Evolutionary conservation across 345 rosid species (phyloP).

Genomic region (Raphanus sativus): DNA sequence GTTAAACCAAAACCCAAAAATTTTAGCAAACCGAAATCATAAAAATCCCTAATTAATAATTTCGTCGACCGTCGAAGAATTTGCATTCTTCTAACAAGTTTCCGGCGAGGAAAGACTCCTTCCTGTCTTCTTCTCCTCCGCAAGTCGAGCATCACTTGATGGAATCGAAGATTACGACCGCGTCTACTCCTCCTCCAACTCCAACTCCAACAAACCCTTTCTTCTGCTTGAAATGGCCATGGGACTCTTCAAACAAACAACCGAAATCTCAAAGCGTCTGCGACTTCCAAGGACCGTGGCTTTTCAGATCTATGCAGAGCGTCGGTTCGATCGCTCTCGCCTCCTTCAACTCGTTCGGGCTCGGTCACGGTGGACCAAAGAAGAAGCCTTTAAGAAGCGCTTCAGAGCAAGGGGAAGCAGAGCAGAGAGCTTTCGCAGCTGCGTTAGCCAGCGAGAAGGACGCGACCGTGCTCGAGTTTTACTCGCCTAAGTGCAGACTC

Average conservation of each 20-base stretch:
- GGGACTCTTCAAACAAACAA: conserved; percentile 51
- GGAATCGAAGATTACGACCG: conserved; percentile 35
- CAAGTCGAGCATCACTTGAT: background rate
- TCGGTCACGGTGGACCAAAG: conserved; percentile 1
- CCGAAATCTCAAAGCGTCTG: conserved; percentile 46
- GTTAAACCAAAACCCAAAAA: background rate
- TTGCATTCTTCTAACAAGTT: conserved; percentile 3
- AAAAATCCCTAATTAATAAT: background rate
- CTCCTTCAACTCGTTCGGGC: conserved; percentile 40
- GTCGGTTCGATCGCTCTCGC: conserved; percentile 60
- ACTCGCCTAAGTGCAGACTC: conserved; percentile 85
- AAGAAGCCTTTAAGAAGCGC: conserved; percentile 48
- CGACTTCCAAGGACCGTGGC: conserved; percentile 65
- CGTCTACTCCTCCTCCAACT: conserved; percentile 21
- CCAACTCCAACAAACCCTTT: conserved; percentile 41
- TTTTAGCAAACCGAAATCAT: background rate
- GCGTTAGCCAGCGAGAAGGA: conserved; percentile 78
- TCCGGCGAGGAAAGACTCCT: background rate
- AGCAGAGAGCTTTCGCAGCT: conserved; percentile 77
- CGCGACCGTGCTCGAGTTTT: conserved; percentile 83
- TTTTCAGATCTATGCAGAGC: conserved; percentile 67
- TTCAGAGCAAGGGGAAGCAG: conserved; percentile 85
- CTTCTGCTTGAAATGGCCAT: conserved; percentile 81
- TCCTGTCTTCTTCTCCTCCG: background rate
- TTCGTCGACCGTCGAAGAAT: background rate